Conservation (phyloP, 2,329 filamentous ascomycete genomes). For the Colletotrichum siamense region DNA sequence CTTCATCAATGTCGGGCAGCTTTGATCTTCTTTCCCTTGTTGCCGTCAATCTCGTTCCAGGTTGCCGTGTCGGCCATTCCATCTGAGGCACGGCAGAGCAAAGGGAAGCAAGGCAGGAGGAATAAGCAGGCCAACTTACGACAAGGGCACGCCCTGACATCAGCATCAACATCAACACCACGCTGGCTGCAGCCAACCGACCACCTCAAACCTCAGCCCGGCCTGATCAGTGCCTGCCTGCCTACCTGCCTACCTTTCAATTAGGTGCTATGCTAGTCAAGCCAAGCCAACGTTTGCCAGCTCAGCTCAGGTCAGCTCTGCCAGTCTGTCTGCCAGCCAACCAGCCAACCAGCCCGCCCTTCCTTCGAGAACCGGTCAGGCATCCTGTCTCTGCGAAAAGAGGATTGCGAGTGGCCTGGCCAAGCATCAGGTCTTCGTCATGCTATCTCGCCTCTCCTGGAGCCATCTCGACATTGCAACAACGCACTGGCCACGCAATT, state of each 20-base stretch:
- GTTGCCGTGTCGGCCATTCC: not conserved
- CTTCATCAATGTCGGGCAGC: not conserved
- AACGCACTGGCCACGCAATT: conserved; percentile 17
- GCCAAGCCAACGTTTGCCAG: not conserved
- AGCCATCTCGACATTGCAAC: conserved; percentile 15
- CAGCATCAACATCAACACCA: not conserved
- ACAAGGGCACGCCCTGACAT: not conserved
- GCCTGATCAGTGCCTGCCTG: not conserved
- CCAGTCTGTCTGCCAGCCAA: not conserved
- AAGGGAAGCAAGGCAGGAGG: not conserved
- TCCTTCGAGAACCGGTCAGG: not conserved
- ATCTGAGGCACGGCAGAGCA: not conserved
- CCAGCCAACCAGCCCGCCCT: not conserved
- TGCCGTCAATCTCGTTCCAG: not conserved
- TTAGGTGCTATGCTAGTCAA: not conserved
- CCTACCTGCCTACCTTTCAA: not conserved
- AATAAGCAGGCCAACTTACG: not conserved
- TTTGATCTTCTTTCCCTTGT: not conserved
- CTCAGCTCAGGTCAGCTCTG: not conserved
- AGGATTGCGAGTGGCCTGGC: not conserved
- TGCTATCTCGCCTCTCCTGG: not conserved
- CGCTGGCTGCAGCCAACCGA: not conserved
- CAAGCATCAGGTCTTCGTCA: not conserved
- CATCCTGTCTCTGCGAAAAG: not conserved
- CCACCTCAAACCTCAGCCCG: not conserved